Base-by-base conservation (phyloP, 1,284 basidiomycete genomes). In the Melampsora americana region DNA sequence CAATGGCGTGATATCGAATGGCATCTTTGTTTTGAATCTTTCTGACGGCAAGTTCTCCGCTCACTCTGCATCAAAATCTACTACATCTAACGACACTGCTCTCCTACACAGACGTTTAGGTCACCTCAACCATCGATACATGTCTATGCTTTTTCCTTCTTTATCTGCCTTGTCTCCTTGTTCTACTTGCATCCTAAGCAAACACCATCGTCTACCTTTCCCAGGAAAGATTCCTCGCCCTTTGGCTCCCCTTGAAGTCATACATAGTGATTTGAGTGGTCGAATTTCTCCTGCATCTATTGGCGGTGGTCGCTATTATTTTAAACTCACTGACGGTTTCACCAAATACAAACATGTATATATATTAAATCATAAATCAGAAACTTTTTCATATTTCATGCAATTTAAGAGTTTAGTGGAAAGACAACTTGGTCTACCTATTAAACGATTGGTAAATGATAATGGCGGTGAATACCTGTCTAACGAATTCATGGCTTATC, bases 361-460 rank as follows among this genome's bases (percentile, higher is more conserved):
- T n/a, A n/a, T n/a, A n/a, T n/a, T n/a, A n/a, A n/a, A n/a, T n/a
- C n/a, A n/a, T n/a, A 60, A 60, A 60, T 60, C 56, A 9, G 56
- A 60, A 11, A 26, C 56, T 16, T 60, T 60, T 48, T 9, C 11
- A 48, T 9, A 11, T 9, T 48, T 48, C 46, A 9, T 9, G 20
- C 11, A 20, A 11, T 48, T 11, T 20, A 48, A 48, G 20, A 20
- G 11, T 48, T 48, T 2, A 60, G 35, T 79, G 2, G 79, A 82
- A 66, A 79, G 77, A n/a, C 69, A 77, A 30, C 78, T 79, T 18
- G 80, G 79, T 0, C 7, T 14, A n/a, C 78, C 71, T 32, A 81
- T 86, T 67, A 83, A 82, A 67, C 83, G 75, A 5, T 23, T 83
- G 5, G 77, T 81, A 2, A 77, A 79, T 77, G 82, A 86, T 79